Base-by-base conservation (phyloP, 75 land plant species). In the Chamaecyparis obtusa region DNA sequence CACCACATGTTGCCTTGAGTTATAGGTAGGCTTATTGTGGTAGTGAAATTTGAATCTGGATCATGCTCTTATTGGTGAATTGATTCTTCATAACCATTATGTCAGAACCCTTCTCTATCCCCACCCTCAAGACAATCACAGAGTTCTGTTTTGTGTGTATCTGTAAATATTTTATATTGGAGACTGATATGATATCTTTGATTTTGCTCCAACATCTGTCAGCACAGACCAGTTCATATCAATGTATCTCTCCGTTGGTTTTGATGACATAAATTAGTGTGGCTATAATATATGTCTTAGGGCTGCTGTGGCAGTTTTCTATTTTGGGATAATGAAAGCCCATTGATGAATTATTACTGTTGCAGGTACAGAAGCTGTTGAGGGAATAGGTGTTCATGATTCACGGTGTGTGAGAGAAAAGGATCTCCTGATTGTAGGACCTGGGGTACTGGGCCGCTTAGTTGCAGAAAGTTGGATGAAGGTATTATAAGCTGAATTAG, bases 401-500 rank as follows among this genome's bases (percentile, higher is more conserved):
- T 56, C 89, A 27, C 84, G 64, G 27, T 39, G 81, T 57, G 84
- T 90, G 33, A 92, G 92, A 13, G 86, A 81, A 41, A 85, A 93
- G 64, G 98, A 95, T 89, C 84, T 96, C 67, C 89, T 96, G 84
- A 93, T 97, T 30, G 93, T 97, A 15, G 99, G 99, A 49, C 98
- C 99, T 35, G 99, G 99, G 39, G 96, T 96, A 51, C 93, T 97
- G 32, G 99, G 99, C 0, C 93, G 95, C 17, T 83, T 97, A 17
- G 94, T 97, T 10, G 98, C 98, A 36, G 89, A 92, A 55, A 83
- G 88, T 79, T 97, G 99, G 99, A 86, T 69, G 49, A 72, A 95
- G 96, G 97, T 94, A 89, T 33, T 33, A 15, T 69, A 79, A 48
- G 48, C 30, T 19, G 48, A 32, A 11, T 76, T 46, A 32, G 11